Conservation (phyloP, 2,329 filamentous ascomycete genomes). For the Fusarium nygamai region DNA sequence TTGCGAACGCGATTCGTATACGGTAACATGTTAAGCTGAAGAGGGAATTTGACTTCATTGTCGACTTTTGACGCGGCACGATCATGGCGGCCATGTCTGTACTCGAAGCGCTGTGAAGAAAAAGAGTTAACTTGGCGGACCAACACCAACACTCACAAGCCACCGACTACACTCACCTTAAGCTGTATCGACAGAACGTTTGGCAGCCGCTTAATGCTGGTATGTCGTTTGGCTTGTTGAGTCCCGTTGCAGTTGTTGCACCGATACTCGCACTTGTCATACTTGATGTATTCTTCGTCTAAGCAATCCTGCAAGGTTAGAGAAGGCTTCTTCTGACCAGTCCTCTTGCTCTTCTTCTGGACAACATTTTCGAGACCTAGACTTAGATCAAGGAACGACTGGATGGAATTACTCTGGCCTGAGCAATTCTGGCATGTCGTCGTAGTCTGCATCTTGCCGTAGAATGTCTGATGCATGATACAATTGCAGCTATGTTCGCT, state of each 20-base stretch:
- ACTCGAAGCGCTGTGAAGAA: slow-evolving; percentile 72
- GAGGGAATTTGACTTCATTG: slow-evolving; percentile 84
- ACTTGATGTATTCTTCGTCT: slow-evolving; percentile 84
- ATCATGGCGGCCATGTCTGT: slow-evolving; percentile 71
- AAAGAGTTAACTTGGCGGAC: not conserved
- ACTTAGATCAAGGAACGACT: slow-evolving; percentile 91
- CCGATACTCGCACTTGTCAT: slow-evolving; percentile 89
- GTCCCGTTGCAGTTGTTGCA: slow-evolving; percentile 82
- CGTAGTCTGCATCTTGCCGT: slow-evolving; percentile 88
- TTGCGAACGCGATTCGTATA: slow-evolving; percentile 77
- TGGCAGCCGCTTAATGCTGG: slow-evolving; percentile 84
- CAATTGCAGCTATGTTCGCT: slow-evolving; percentile 80
- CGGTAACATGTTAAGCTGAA: slow-evolving; percentile 88
- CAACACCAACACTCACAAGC: not conserved
- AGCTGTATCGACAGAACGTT: slow-evolving; percentile 92
- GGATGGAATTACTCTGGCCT: slow-evolving; percentile 82
- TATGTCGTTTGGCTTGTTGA: slow-evolving; percentile 84
- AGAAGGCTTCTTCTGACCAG: slow-evolving; percentile 55
- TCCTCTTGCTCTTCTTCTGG: slow-evolving; percentile 71
- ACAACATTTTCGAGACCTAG: slow-evolving; percentile 81
- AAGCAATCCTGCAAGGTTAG: slow-evolving; percentile 76
- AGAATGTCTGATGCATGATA: slow-evolving; percentile 94
- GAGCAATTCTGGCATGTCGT: slow-evolving; percentile 91
- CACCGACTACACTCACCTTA: slow-evolving; percentile 68
- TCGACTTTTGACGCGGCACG: slow-evolving; percentile 86